Evolutionary conservation across 768 basidiomycete species (phyloP).

Genomic region (Daedaleopsis sinensis): DNA sequence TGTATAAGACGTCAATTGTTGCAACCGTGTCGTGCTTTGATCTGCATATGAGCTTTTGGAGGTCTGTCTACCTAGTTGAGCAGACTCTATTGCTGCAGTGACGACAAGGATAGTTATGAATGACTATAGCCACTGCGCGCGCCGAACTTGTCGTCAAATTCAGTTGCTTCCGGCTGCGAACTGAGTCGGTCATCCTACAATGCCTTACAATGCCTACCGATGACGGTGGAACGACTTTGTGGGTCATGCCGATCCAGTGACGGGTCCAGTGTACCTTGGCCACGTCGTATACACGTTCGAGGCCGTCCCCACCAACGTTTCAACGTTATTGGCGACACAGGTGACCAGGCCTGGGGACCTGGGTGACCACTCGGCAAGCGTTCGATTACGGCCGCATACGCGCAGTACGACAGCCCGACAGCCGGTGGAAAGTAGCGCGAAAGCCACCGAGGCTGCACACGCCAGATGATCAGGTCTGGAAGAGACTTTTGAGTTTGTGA

Average conservation of each 20-base stretch:
- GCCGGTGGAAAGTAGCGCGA: conserved; percentile 1
- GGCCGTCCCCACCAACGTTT: neutral
- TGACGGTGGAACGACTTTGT: no score
- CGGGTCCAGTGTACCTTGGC: neutral
- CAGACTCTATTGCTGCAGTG: neutral
- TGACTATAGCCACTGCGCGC: no score
- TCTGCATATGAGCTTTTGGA: neutral
- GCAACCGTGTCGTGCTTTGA: neutral
- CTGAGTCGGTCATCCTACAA: no score
- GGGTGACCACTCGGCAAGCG: neutral
- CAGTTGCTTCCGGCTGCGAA: no score
- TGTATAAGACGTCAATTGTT: neutral
- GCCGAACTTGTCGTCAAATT: no score
- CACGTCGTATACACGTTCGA: conserved; percentile 13
- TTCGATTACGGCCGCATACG: conserved; percentile 2
- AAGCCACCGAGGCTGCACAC: neutral
- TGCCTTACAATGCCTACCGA: no score
- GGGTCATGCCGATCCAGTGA: no score
- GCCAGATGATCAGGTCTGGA: conserved; percentile 8
- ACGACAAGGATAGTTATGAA: no score
- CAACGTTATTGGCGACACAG: conserved; percentile 7
- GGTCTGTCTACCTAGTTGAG: neutral
- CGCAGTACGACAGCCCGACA: conserved; percentile 9
- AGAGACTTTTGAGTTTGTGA: conserved; percentile 5
- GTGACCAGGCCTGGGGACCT: conserved; percentile 3